Percentiles rank a stretch among this genome's conserved stretches.
These are phyloP conservation scores for Akebia trifoliata DNA, from an alignment of 164 flowering plant genomes.

Conservation along the genomic window DNA sequence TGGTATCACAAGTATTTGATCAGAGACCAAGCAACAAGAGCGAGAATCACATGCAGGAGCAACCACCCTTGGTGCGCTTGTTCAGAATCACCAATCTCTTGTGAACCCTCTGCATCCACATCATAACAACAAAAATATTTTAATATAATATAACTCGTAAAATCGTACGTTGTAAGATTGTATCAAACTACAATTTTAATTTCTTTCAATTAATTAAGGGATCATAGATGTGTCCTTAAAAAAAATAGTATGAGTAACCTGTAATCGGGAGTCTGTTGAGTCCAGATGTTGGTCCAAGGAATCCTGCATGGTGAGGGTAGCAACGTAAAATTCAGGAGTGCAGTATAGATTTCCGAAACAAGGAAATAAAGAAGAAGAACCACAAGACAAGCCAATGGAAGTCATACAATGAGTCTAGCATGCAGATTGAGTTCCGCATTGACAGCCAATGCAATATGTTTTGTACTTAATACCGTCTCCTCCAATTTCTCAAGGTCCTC, in stretches of 20 bases:
- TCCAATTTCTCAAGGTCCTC: constrained; percentile 85
- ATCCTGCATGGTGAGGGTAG: constrained; percentile 45
- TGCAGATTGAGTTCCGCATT: constrained; percentile 84
- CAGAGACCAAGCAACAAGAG: constrained; percentile 52
- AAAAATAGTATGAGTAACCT: no score
- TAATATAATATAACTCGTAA: no score
- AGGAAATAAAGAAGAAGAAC: background rate
- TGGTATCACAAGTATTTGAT: constrained; percentile 56
- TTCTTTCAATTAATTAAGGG: no score
- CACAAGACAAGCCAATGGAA: background rate
- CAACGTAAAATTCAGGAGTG: constrained; percentile 1
- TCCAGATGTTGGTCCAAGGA: constrained; percentile 78
- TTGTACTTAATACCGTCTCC: constrained; percentile 72
- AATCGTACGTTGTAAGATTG: no score
- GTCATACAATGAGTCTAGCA: constrained; percentile 70
- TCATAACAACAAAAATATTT: background rate
- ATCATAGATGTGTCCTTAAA: no score
- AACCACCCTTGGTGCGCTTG: constrained; percentile 74
- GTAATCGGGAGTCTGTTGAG: constrained; percentile 57
- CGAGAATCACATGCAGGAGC: constrained; percentile 73
- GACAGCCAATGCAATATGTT: constrained; percentile 84
- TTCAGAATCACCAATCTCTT: constrained; percentile 71
- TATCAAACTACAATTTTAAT: no score
- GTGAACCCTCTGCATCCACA: constrained; percentile 60
- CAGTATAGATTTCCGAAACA: background rate